Evolutionary conservation across 2,329 filamentous ascomycete genomes (phyloP).

Genomic region (Colletotrichum shisoi): DNA sequence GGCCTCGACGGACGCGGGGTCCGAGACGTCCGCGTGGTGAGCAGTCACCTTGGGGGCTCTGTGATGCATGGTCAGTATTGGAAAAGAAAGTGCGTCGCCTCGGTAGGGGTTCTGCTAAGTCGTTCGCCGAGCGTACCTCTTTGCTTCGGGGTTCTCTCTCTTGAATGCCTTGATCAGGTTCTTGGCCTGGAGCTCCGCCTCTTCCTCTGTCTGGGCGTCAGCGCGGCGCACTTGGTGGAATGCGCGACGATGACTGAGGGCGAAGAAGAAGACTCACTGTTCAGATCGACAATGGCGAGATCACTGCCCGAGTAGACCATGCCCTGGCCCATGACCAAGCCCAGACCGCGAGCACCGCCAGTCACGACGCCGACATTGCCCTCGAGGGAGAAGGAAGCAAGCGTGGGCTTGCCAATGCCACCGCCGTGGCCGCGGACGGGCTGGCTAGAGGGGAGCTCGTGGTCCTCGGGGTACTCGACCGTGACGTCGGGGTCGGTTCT

Average conservation of each 20-base stretch:
- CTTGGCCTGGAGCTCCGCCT: constrained; percentile 79
- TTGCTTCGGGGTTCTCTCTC: constrained; percentile 78
- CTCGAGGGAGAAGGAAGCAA: constrained; percentile 86
- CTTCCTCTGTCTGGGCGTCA: constrained; percentile 57
- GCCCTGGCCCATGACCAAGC: constrained; percentile 91
- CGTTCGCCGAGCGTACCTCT: constrained; percentile 59
- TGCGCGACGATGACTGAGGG: not conserved
- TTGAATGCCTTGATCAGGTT: constrained; percentile 78
- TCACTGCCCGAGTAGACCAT: constrained; percentile 88
- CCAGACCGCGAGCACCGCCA: constrained; percentile 86
- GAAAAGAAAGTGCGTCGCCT: not conserved
- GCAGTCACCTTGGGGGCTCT: constrained; percentile 84
- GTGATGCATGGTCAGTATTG: constrained; percentile 1
- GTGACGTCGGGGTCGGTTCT: constrained; percentile 81
- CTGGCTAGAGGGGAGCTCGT: constrained; percentile 73
- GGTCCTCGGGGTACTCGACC: constrained; percentile 79
- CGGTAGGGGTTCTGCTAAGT: not conserved
- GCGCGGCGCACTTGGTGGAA: not conserved
- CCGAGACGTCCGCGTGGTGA: constrained; percentile 87
- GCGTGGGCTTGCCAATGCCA: constrained; percentile 82
- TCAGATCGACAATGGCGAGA: constrained; percentile 91
- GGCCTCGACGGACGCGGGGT: constrained; percentile 77
- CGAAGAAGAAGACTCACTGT: constrained; percentile 66
- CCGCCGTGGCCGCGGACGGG: constrained; percentile 80
- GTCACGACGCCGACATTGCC: constrained; percentile 85